Base-by-base conservation (phyloP, 2,329 filamentous ascomycete species). In the Botryotinia globosa region DNA sequence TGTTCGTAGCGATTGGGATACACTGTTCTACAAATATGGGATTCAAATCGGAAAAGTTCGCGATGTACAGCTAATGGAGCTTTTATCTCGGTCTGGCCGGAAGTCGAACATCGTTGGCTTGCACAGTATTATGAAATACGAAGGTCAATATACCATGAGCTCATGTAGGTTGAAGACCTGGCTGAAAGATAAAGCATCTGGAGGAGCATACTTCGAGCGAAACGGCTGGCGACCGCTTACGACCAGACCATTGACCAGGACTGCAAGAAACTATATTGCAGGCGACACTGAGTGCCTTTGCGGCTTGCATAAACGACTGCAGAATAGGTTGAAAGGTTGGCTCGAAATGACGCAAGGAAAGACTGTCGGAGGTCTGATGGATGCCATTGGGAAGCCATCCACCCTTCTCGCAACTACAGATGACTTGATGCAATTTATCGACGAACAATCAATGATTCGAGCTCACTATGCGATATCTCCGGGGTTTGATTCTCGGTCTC, bases 1-100 rank as follows among this genome's bases (percentile, higher is more conserved):
- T 34, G 37, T 69, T 6, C 66, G 66, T 22, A 18, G n/a, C 32
- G 66, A 69, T 42, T 69, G n/a, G 48, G 66, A 69, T 59, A 39
- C 66, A 3, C 10, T 59, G 3, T 58, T 32, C 20, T 39, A 69
- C 9, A n/a, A 32, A 25, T 59, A 32, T 59, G 66, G 66, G 16
- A 58, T 69, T 58, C n/a, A 32, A n/a, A 39, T 56, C 1, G 66
- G 66, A 6, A 58, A 58, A 4, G 51, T 59, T 5, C 66, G 66
- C 4, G 66, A 69, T 22, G 39, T 69, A 1, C 54, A 69, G n/a
- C 39, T 69, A n/a, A 39, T 59, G 25, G 66, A 59, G 37, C 22
- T 59, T 9, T n/a, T 69, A 32, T 59, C 66, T 32, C 66, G 66
- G n/a, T 22, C 1, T 0, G 18, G n/a, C 5, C 8, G 2, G 18